These are phyloP conservation scores for Diaporthe citrichinensis DNA, from an alignment of 2,329 filamentous ascomycete genomes.

Conservation along the genomic window DNA sequence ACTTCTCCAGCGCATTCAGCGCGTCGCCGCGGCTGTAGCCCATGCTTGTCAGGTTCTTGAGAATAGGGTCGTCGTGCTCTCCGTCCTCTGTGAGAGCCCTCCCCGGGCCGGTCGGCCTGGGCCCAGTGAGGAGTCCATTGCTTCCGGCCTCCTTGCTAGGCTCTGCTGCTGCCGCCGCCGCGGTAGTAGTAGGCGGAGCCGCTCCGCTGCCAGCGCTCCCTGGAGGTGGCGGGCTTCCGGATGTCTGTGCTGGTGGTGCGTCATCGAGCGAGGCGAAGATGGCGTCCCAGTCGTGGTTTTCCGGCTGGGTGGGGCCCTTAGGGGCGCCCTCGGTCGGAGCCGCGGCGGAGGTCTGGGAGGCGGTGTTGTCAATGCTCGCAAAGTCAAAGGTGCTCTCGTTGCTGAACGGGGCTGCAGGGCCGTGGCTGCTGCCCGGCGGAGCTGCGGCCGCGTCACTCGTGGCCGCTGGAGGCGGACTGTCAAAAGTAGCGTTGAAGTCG, in stretches of 20 bases:
- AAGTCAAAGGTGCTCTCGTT: conserved; percentile 74
- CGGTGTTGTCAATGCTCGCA: conserved; percentile 59
- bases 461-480: conserved; percentile 74
- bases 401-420: conserved; percentile 54
- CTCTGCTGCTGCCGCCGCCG: conserved; percentile 43
- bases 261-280: conserved; percentile 88
- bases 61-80: conserved; percentile 89
- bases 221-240: conserved; percentile 47
- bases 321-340: conserved; percentile 55
- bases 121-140: conserved; percentile 29
- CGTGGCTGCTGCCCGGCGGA: conserved; percentile 42
- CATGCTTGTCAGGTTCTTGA: conserved; percentile 92
- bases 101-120: conserved; percentile 57
- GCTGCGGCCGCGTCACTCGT: conserved; percentile 66
- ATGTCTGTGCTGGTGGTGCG: conserved; percentile 48
- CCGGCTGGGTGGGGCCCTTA: conserved; percentile 55
- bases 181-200: conserved; percentile 46
- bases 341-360: conserved; percentile 49
- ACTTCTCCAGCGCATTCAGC: conserved; percentile 88
- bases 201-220: conserved; percentile 43
- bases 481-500: conserved; percentile 87
- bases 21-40: conserved; percentile 84
- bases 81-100: conserved; percentile 80
- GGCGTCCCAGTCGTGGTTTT: conserved; percentile 90
- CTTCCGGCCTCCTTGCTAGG: conserved; percentile 47